Evolutionary conservation across 2,329 filamentous ascomycete genomes (phyloP), one percentile per base, ranked within the genome.

Genomic region (Microdochium trichocladiopsis): DNA sequence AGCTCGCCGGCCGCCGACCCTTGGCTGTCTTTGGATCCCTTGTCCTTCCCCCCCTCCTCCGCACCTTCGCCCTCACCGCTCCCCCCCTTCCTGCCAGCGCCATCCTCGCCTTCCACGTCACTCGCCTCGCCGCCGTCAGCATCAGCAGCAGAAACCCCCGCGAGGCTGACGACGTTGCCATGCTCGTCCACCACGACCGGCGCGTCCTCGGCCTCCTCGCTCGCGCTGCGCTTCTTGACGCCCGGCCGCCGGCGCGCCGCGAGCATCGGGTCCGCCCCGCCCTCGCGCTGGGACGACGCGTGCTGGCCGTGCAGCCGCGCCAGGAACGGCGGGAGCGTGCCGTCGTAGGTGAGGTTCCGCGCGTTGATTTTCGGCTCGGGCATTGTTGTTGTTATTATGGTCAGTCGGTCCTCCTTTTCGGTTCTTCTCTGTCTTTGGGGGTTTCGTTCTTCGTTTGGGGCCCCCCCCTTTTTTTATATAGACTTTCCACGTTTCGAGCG

Each of bases 151-250:
- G 56, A 31, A 23, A 51, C 56, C 16, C 36, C 60, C 70, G 78
- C 56, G 60, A 82, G 58, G 70, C 67, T 48, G 25, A 86, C 78
- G 25, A 85, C 77, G 51, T 89, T 86, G 49, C 83, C 87, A 4
- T 79, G 75, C 63, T 90, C 88, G 58, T 93, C 81, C 3, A 94
- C 82, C 50, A 90, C 83, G 0, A 90, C 76, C 0, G 89, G 89
- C 49, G 77, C 85, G 65, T 93, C 88, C 59, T 93, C 88, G 12
- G 86, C 87, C 55, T 90, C 83, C 41, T 85, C 84, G 58, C 86
- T 83, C 54, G 73, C 80, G 16, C 79, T 81, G 33, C 76, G 77
- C 69, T 73, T 79, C 70, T 74, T 79, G 53, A 57, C 62, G 14
- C 62, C 68, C 49, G 75, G 71, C n/a, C 79, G 71, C 2, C 78